phyloP scores from a whole-genome alignment of 202 grass and related monocot genomes.

The Digitaria exilis region DNA sequence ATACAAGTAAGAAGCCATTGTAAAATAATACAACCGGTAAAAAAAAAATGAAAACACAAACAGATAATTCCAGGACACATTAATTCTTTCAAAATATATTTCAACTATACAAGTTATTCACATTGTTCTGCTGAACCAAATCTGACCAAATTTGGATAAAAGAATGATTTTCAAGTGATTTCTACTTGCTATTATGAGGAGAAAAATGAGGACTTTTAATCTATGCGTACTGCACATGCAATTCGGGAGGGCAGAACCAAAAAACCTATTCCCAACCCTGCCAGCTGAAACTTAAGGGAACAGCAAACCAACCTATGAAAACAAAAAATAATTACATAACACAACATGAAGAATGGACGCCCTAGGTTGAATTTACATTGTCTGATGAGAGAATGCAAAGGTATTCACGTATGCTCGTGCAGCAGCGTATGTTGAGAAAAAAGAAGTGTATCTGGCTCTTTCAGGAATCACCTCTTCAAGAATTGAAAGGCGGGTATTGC shows the following conservation, averaged over 20 bases:
- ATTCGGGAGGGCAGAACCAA: constrained; percentile 30
- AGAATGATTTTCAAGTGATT: constrained; percentile 12
- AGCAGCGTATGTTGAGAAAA: not conserved
- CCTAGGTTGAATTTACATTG: constrained; percentile 49
- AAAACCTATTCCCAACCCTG: constrained; percentile 24
- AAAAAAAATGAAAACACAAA: not conserved
- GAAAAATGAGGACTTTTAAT: constrained; percentile 13
- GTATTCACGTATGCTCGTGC: not conserved
- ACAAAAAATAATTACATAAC: constrained; percentile 48
- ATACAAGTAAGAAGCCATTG: too few relatives aligned
- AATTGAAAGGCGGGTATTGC: constrained; percentile 75
- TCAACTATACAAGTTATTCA: constrained; percentile 42
- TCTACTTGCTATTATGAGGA: constrained; percentile 23
- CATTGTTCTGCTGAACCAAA: constrained; percentile 17
- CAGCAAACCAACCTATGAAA: constrained; percentile 29
- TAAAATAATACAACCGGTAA: not conserved
- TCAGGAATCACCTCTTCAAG: constrained; percentile 61
- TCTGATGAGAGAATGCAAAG: constrained; percentile 21
- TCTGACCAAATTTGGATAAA: constrained; percentile 38
- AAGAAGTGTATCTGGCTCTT: not conserved
- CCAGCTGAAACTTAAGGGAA: constrained; percentile 29
- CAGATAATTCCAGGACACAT: not conserved
- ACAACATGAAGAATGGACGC: constrained; percentile 29
- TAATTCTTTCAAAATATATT: not conserved
- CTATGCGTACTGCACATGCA: not conserved